A percentile compares a stretch with the other conserved stretches of the same genome.
These are phyloP conservation scores for Ceraceosorus bombacis DNA, from an alignment of 1,284 basidiomycete genomes.

Conservation along the genomic window DNA sequence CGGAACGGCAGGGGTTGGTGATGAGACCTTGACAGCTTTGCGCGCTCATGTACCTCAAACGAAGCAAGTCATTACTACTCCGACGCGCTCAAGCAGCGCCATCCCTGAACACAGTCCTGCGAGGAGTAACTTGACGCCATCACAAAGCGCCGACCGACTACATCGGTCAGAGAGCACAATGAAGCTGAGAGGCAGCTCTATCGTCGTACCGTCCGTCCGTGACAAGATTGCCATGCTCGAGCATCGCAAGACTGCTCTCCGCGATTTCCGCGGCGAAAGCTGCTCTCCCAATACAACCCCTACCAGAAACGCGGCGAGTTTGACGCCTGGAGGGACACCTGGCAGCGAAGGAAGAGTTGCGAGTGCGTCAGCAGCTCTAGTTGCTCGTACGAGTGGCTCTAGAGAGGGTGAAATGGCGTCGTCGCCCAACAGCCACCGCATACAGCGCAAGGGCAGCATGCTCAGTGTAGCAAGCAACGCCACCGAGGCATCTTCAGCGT, in stretches of 20 bases:
- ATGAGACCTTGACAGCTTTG: no score
- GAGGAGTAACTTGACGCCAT: no score
- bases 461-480: not conserved
- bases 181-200: slow-evolving; percentile 3
- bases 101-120: no score
- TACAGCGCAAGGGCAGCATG: not conserved
- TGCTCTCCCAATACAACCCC: not conserved
- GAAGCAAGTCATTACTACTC: no score
- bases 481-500: not conserved
- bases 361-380: not conserved
- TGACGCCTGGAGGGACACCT: not conserved
- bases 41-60: no score
- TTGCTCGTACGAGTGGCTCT: not conserved
- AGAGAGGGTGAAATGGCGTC: not conserved
- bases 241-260: slow-evolving; percentile 19
- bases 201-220: slow-evolving; percentile 37
- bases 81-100: no score
- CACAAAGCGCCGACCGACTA: not conserved
- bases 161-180: slow-evolving; percentile 9
- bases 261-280: slow-evolving; percentile 21
- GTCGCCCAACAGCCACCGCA: not conserved
- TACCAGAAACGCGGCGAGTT: not conserved
- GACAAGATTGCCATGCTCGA: slow-evolving; percentile 44
- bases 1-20: not conserved
- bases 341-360: not conserved